Base-by-base conservation (phyloP, 2,329 filamentous ascomycete genomes). In the Curvularia lunata region DNA sequence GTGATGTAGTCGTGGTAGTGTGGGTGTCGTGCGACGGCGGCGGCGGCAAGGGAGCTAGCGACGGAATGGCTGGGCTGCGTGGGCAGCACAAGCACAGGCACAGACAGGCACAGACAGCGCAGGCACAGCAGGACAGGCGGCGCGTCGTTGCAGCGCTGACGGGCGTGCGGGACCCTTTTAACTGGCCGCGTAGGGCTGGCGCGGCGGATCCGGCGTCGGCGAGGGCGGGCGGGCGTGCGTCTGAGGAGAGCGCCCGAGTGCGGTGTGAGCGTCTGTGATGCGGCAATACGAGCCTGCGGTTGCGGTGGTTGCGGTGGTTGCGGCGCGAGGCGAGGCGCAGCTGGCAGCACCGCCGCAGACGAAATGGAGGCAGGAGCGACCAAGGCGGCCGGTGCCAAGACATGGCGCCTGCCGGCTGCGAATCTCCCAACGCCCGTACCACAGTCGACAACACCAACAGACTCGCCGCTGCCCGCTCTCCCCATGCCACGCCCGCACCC, bases 131-230 rank as follows among this genome's bases (percentile, higher is more conserved):
- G 30, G 9, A 32, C 30, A 13, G 30, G 10, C 9, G 30, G 30
- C 30, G 30, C 32, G 32, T 5, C 16, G 32, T n/a, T 37, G 32
- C 32, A 37, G 32, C n/a, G n/a, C 13, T n/a, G 32, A n/a, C 32
- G 55, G 28, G 58, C 49, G 47, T 40, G 56, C 41, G 34, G 13
- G 55, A 52, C 41, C 30, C 54, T 63, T 66, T 69, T 58, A 69
- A 62, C 59, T 56, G 49, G 2, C 7, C 5, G 27, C 27, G 27
- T 10, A 10, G 27, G 27, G 27, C 27, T 30, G 7, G 27, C 7
- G 27, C 27, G 7, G 27, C 4, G 5, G 7, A 30, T 5, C 8
- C 27, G 7, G 42, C 28, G 50, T 43, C 49, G 52, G 34, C 43
- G 56, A 60, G 56, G 45, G 54, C 60, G 53, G 53, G 59, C 6